Evolutionary conservation across 164 flowering plant genomes (phyloP).

Genomic region (Vitis amurensis): DNA sequence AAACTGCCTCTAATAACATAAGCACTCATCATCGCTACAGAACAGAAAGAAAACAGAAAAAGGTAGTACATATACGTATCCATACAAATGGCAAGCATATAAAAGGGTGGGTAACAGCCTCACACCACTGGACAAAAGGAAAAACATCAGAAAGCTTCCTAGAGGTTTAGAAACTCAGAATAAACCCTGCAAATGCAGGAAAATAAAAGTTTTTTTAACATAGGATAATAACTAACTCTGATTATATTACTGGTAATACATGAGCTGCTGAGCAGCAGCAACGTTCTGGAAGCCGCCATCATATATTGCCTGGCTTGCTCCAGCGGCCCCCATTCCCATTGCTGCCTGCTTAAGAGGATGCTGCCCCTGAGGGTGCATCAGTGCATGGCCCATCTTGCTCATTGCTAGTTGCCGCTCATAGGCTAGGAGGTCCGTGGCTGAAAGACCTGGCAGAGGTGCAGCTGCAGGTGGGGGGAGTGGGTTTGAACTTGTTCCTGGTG

Average conservation of each 20-base stretch:
- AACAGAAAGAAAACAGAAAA: slow-evolving; percentile 14
- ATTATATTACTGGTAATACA: slow-evolving; percentile 66
- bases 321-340: slow-evolving; percentile 64
- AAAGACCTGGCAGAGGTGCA: slow-evolving; percentile 60
- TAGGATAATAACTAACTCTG: not conserved
- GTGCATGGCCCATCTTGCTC: slow-evolving; percentile 82
- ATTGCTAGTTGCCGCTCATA: slow-evolving; percentile 89
- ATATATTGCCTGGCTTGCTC: slow-evolving; percentile 77
- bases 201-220: not conserved
- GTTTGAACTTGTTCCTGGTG: slow-evolving; percentile 85
- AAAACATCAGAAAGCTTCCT: slow-evolving; percentile 19
- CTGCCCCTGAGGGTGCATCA: slow-evolving; percentile 68
- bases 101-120: slow-evolving; percentile 14
- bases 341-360: slow-evolving; percentile 63
- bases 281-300: slow-evolving; percentile 75
- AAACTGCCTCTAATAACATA: no score
- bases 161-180: slow-evolving; percentile 11
- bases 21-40: no score
- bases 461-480: slow-evolving; percentile 95
- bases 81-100: slow-evolving; percentile 24
- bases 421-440: slow-evolving; percentile 70
- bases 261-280: slow-evolving; percentile 82
- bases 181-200: slow-evolving; percentile 18
- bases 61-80: not conserved
- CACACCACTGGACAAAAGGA: slow-evolving; percentile 9